Evolutionary conservation across 441 rosid genomes (phyloP), one percentile per base, ranked within the genome.

Genomic region (Eruca vesicaria): DNA sequence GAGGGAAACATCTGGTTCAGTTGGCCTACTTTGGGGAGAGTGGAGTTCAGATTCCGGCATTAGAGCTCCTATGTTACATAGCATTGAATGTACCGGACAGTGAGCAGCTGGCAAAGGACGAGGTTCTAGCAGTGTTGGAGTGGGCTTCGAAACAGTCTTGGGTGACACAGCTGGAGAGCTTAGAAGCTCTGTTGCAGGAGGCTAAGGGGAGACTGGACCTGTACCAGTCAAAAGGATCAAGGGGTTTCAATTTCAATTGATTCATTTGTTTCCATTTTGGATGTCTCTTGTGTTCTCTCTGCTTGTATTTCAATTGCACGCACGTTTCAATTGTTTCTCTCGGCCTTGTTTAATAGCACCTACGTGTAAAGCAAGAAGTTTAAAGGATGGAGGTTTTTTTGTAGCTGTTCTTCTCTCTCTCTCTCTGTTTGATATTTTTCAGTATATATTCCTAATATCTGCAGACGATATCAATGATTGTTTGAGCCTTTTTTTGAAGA

Each of bases 11-110:
- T 77, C 78, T 95, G 79, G 77, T 95, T 76, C 99, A 95, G 78
- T 85, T 93, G 8, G 93, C 91, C 16, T 95, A 95, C 77, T 90
- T 95, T 52, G 95, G 91, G 6, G 98, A 93, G 75, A 89, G 86
- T 57, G 76, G 79, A 0, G 92, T 88, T 71, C 97, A 95, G 63
- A 72, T 84, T 56, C 68, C 89, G 3, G 90, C 97, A 8, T 67
- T 89, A 56, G 71, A 69, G 80, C 94, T 95, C 35, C 81, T 95
- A 9, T 85, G 93, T 82, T 91, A 87, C 86, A 83, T 89, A 29
- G 97, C 98, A 3, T 76, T 77, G 35, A 87, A 90, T 70, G 94
- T 92, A 10, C 99, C 98, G 1, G 98, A 95, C 77, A 93, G 95
- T 55, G 93, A 93, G 71, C 96, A 86, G 77, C 91, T 95, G 1